Conservation (phyloP, 2,329 filamentous ascomycete genomes). For the Neonectria punicea region DNA sequence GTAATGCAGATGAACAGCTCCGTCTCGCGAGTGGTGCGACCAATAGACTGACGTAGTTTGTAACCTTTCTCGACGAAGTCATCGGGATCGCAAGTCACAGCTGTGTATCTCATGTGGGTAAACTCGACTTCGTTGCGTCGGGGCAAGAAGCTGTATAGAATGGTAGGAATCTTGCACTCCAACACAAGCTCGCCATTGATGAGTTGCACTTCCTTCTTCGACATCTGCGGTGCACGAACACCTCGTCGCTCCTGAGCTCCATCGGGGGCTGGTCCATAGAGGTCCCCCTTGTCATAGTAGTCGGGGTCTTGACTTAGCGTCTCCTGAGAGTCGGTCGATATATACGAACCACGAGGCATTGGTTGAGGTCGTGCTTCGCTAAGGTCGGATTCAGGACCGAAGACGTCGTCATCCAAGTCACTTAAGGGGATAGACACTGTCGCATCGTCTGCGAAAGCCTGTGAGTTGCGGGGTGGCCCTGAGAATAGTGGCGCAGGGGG, state of each 20-base stretch:
- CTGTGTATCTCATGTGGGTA: conserved; percentile 98
- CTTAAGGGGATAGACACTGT: conserved; percentile 78
- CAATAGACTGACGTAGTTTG: conserved; percentile 91
- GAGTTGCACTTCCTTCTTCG: conserved; percentile 91
- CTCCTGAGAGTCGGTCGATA: conserved; percentile 59
- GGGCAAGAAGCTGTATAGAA: conserved; percentile 95
- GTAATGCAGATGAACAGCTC: conserved; percentile 97
- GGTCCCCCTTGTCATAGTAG: conserved; percentile 69
- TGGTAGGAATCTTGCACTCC: conserved; percentile 99
- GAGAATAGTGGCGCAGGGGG: conserved; percentile 90
- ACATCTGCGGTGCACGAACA: conserved; percentile 86
- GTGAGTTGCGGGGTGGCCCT: conserved; percentile 59
- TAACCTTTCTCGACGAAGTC: conserved; percentile 91
- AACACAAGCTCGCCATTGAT: conserved; percentile 98
- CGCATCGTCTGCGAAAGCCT: conserved; percentile 71
- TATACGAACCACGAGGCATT: conserved; percentile 68
- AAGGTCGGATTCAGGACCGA: conserved; percentile 70
- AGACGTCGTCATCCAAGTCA: conserved; percentile 72
- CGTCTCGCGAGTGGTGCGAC: conserved; percentile 84
- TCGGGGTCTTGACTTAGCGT: conserved; percentile 62
- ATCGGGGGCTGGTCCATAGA: conserved; percentile 88
- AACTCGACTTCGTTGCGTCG: conserved; percentile 94
- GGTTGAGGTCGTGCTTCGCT: conserved; percentile 61
- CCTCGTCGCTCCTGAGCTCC: conserved; percentile 89
- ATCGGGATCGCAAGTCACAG: conserved; percentile 97